Evolutionary conservation across 2,329 filamentous ascomycete species (phyloP), one percentile per base, ranked within the genome.

Genomic region (Mollisiaceae sp.): DNA sequence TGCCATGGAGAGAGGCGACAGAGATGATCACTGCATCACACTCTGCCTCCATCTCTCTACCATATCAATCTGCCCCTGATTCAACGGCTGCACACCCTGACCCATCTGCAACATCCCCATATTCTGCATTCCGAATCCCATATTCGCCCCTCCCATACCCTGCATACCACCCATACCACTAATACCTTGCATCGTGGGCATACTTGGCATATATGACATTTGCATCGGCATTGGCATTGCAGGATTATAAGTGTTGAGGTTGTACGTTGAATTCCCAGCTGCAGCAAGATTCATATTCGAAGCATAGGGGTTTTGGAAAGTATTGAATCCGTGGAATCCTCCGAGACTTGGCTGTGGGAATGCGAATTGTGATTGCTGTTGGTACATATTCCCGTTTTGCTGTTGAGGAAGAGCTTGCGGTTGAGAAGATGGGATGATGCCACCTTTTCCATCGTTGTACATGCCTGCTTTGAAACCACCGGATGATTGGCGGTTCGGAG

Each of bases 21-120:
- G 27, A 32, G 12, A 41, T 18, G 38, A 12, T 54, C 50, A 76
- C 52, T 75, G 74, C 73, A 75, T 75, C 8, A 77, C 73, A 52
- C 75, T 76, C 66, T 76, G 75, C 54, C 76, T 73, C 76, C 76
- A 77, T 45, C 72, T 66, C 69, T 77, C 76, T 27, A 77, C 75
- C 75, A 75, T 77, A 68, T 77, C 76, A 60, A 72, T 69, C 65
- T 76, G 75, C 1, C 74, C 74, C 62, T 77, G 71, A 57, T 74
- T 74, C 15, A 72, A 60, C 15, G 72, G 71, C 60, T 69, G 67
- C 57, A 64, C 62, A 6, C 62, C 65, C 4, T 61, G 65, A 12
- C 68, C 65, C 69, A 74, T 73, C 15, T 62, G 59, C 64, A 74
- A 47, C 67, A 66, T 66, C 11, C 59, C 43, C 57, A 69, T 60